Conservation (phyloP, 2,329 filamentous ascomycete species). For the Moelleriella libera region DNA sequence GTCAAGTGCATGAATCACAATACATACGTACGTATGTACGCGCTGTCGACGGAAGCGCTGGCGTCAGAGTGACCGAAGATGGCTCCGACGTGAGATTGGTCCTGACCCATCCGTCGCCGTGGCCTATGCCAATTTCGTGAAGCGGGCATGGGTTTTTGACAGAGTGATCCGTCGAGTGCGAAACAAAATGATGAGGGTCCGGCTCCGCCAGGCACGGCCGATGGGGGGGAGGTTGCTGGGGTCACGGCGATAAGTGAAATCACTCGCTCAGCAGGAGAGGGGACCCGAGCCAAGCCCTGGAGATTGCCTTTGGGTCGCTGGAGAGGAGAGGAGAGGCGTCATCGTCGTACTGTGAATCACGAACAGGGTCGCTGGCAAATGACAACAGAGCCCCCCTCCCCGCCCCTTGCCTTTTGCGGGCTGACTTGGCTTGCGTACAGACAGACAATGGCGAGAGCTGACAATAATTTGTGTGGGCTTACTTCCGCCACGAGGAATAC, state of each 20-base stretch:
- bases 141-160: neutral
- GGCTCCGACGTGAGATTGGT: neutral
- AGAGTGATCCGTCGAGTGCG: neutral
- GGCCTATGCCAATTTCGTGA: neutral
- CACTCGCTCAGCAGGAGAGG: neutral
- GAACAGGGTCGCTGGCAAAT: neutral
- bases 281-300: neutral
- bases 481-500: too few relatives aligned
- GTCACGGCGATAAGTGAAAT: neutral
- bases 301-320: neutral
- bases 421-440: too few relatives aligned
- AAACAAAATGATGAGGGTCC: slow-evolving; percentile 1
- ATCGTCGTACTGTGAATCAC: neutral
- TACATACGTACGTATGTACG: neutral
- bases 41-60: neutral
- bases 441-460: too few relatives aligned
- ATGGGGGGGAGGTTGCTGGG: neutral
- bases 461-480: too few relatives aligned
- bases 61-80: neutral
- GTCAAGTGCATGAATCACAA: neutral
- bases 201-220: slow-evolving; percentile 3
- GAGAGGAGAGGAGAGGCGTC: neutral
- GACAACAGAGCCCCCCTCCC: too few relatives aligned
- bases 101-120: neutral
- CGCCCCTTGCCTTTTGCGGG: too few relatives aligned